These are phyloP conservation scores for Rhododendron henanense DNA, from an alignment of 148 eudicot genomes.

Conservation along the genomic window DNA sequence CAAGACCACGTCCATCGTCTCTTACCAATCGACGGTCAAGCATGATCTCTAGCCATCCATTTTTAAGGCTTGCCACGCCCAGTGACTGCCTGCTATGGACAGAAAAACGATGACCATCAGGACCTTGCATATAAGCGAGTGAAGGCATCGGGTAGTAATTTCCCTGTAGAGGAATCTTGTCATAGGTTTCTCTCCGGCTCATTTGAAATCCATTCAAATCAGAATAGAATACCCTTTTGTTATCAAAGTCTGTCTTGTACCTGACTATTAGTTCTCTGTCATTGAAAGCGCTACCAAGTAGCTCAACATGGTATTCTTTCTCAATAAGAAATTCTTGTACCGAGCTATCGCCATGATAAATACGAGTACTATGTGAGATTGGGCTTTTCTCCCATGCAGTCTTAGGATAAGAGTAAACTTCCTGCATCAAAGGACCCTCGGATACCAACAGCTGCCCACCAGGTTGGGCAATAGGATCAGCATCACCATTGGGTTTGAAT, in stretches of 20 bases:
- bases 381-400: constrained; percentile 71
- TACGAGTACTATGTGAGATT: constrained; percentile 79
- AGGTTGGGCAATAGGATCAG: constrained; percentile 46
- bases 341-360: constrained; percentile 51
- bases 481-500: constrained; percentile 82
- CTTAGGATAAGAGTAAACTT: constrained; percentile 74
- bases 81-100: constrained; percentile 84
- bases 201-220: constrained; percentile 96
- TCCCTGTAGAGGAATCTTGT: constrained; percentile 92
- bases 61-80: constrained; percentile 81
- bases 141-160: constrained; percentile 99
- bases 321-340: constrained; percentile 74
- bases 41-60: constrained; percentile 93
- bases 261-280: constrained; percentile 81
- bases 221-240: constrained; percentile 65
- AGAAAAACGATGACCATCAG: constrained; percentile 73
- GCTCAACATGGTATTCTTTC: constrained; percentile 96
- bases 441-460: constrained; percentile 61
- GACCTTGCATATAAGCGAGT: constrained; percentile 82
- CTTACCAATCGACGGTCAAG: constrained; percentile 75
- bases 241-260: constrained; percentile 77
- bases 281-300: constrained; percentile 51
- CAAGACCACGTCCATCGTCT: constrained; percentile 97
- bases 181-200: constrained; percentile 95
- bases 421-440: constrained; percentile 75